Base-by-base conservation (phyloP, 2,329 filamentous ascomycete species). In the Neoarthrinium moseri region DNA sequence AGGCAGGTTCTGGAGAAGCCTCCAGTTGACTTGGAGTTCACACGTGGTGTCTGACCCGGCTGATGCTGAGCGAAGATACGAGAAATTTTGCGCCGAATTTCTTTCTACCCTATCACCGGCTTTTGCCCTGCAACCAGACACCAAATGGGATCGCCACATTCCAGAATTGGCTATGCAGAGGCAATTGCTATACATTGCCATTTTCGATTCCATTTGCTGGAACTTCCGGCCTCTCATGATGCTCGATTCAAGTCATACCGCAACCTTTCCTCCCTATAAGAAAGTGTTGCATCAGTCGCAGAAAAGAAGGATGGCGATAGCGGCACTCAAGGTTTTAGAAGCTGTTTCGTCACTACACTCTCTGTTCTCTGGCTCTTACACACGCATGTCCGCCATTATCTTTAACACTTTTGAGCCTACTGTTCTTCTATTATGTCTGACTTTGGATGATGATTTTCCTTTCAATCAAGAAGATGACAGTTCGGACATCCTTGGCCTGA, bases 121-220 rank as follows among this genome's bases (percentile, higher is more conserved):
- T 3, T 56, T 52, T 23, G 35, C 44, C 4, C 34, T 53, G 6
- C 17, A 49, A 18, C 48, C 51, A 15, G 27, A 54, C 13, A 43
- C 4, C 6, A 6, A 11, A 4, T 52, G 50, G 51, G 54, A 55
- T 32, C 27, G 37, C 4, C 34, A 5, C 3, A n/a, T 44, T 4
- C 45, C 48, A 2, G 49, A 48, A 24, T 46, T 55, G 2, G 7
- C 41, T 4, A 11, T 52, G 33, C 51, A 52, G 40, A 29, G 54
- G 4, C 50, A 52, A 18, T 29, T 49, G 6, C 24, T 56, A 8
- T 47, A 51, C 17, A 48, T 51, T 1, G 22, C 49, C 6, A 47
- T 55, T 7, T 54, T 46, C 18, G 48, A 55, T 10, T 50, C 48
- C 4, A 4, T 54, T n/a, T 55, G 53, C 23, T 48, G 34, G 30